Conservation (phyloP, 2,329 filamentous ascomycete genomes). For the Lasiodiplodia citricola region DNA sequence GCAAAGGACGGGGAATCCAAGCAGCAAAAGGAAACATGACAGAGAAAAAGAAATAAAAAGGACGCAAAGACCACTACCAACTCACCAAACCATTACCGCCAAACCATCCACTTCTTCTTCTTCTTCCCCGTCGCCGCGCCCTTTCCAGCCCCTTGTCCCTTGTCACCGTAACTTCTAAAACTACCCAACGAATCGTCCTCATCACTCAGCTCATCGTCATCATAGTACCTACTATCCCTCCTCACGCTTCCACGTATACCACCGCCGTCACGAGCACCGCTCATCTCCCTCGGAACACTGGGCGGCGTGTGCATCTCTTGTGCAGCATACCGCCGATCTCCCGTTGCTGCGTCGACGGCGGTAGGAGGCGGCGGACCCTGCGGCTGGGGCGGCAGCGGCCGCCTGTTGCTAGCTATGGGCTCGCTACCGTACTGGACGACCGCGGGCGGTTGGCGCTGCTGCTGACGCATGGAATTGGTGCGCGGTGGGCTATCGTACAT, state of each 20-base stretch:
- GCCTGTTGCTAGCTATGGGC: background rate
- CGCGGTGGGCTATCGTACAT: constrained; percentile 12
- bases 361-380: constrained; percentile 26
- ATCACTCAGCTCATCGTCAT: constrained; percentile 33
- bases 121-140: background rate
- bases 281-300: background rate
- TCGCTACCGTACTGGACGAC: constrained; percentile 27
- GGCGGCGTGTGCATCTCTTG: background rate
- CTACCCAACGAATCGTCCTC: constrained; percentile 31
- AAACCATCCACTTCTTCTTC: constrained; percentile 50
- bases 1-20: background rate
- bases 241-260: background rate
- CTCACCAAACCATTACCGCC: constrained; percentile 29
- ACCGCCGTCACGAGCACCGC: background rate
- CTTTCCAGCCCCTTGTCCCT: constrained; percentile 17
- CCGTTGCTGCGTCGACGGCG: constrained; percentile 35
- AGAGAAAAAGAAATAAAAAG: background rate
- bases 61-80: background rate
- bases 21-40: background rate
- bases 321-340: constrained; percentile 4
- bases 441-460: background rate
- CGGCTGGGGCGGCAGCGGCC: constrained; percentile 2
- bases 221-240: constrained; percentile 38
- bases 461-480: background rate
- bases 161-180: constrained; percentile 41